Evolutionary conservation across 352 stramenopile species (phyloP).

Genomic region (Globisporangium yorkense): DNA sequence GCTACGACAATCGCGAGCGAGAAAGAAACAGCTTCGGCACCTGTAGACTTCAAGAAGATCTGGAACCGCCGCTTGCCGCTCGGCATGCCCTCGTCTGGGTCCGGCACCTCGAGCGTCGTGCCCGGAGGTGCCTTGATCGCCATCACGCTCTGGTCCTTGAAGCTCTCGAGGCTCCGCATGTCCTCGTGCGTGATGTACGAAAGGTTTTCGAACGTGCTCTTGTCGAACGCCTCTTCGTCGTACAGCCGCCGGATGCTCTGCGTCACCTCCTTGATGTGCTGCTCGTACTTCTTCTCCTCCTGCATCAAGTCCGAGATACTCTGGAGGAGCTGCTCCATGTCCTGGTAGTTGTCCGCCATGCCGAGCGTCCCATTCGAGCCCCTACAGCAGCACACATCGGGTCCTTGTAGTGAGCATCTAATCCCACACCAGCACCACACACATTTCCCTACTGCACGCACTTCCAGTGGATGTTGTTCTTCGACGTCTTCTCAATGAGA

Average conservation of each 20-base stretch:
- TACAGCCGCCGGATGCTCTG: constrained; percentile 80
- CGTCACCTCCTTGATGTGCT: constrained; percentile 79
- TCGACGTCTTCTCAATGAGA: constrained; percentile 96
- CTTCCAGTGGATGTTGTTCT: constrained; percentile 98
- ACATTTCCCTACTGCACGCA: constrained; percentile 23
- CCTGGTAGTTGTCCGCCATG: constrained; percentile 45
- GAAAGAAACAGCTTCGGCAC: constrained; percentile 16
- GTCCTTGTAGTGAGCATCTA: neutral
- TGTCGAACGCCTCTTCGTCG: constrained; percentile 78
- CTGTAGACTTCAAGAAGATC: constrained; percentile 91
- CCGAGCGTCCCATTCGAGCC: constrained; percentile 42
- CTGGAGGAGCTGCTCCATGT: constrained; percentile 68
- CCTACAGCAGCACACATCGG: constrained; percentile 16
- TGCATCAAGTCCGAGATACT: constrained; percentile 76
- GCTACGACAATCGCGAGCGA: neutral
- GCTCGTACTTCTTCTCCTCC: constrained; percentile 80
- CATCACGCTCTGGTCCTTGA: constrained; percentile 89
- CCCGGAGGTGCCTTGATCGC: constrained; percentile 92
- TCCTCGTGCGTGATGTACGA: constrained; percentile 87
- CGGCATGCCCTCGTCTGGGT: constrained; percentile 93
- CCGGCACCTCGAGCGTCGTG: constrained; percentile 92
- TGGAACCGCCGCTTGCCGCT: constrained; percentile 87
- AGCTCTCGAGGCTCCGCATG: constrained; percentile 79
- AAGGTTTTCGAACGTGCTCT: constrained; percentile 70
- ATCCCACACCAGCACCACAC: neutral